phyloP scores from a whole-genome alignment of 2,329 filamentous ascomycete genomes.

The Hypoxylon sp. region DNA sequence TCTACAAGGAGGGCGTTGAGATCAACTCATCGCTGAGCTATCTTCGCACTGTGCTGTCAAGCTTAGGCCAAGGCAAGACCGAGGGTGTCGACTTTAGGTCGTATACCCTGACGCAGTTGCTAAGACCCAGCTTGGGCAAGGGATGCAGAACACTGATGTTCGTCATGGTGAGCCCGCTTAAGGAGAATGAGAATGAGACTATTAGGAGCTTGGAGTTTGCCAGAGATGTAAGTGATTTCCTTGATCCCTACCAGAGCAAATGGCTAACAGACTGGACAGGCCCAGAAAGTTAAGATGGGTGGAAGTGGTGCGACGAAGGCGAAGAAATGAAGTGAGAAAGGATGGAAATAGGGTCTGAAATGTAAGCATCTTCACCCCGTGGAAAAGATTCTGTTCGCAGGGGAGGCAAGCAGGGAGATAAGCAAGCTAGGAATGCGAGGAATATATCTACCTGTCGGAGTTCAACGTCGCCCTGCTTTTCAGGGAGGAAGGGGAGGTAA shows the following conservation, averaged over 20 bases:
- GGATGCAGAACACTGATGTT: constrained; percentile 99
- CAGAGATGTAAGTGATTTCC: constrained; percentile 76
- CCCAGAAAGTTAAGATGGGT: constrained; percentile 53
- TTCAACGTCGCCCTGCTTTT: not conserved
- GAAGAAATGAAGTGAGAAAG: constrained; percentile 39
- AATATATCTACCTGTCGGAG: constrained; percentile 23
- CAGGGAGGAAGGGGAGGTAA: not conserved
- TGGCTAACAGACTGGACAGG: constrained; percentile 40
- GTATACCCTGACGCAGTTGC: constrained; percentile 94
- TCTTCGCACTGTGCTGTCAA: constrained; percentile 93
- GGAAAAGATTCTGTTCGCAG: not conserved
- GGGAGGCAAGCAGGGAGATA: not conserved
- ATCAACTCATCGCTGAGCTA: constrained; percentile 97
- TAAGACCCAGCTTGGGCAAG: constrained; percentile 94
- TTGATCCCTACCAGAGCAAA: not conserved
- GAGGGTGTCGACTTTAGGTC: constrained; percentile 94
- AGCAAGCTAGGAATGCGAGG: not conserved
- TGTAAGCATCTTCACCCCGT: not conserved
- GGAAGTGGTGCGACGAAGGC: constrained; percentile 35
- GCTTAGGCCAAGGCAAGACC: constrained; percentile 83
- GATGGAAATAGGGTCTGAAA: not conserved
- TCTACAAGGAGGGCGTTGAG: constrained; percentile 93
- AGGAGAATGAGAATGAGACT: constrained; percentile 91
- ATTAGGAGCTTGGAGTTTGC: constrained; percentile 96
- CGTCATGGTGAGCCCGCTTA: constrained; percentile 94